phyloP scores from a whole-genome alignment of 371 early-diverging fungal species.

The Mortierella sp. region DNA sequence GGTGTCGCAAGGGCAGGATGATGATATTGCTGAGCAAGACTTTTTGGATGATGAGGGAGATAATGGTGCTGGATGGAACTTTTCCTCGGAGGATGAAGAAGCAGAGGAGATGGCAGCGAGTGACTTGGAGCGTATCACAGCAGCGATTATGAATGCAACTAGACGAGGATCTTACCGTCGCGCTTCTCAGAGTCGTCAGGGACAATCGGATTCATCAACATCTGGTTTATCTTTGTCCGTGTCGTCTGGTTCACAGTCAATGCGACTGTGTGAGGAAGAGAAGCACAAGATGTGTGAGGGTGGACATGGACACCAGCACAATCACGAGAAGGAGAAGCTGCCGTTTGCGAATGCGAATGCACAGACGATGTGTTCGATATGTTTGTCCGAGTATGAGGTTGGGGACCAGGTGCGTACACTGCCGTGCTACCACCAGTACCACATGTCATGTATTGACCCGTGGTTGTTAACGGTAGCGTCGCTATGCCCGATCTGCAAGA shows the following conservation, averaged over 20 bases:
- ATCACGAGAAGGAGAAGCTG: slow-evolving; percentile 21
- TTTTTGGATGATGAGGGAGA: background rate
- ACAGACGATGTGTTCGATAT: slow-evolving; percentile 62
- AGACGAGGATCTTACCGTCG: slow-evolving; percentile 26
- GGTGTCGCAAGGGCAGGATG: too few relatives aligned
- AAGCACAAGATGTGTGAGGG: background rate
- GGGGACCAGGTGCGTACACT: slow-evolving; percentile 77
- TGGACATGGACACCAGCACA: background rate
- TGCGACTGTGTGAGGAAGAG: background rate
- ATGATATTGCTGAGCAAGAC: background rate
- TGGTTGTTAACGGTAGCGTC: slow-evolving; percentile 64
- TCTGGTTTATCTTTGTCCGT: background rate
- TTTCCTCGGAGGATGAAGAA: background rate
- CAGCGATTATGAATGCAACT: slow-evolving; percentile 20
- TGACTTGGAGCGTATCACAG: slow-evolving; percentile 28
- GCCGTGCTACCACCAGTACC: slow-evolving; percentile 85
- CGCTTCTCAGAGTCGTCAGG: background rate
- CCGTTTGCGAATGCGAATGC: slow-evolving; percentile 52
- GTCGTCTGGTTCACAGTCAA: background rate
- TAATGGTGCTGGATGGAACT: background rate
- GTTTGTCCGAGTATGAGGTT: slow-evolving; percentile 76
- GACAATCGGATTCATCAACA: background rate
- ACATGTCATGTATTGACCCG: slow-evolving; percentile 82
- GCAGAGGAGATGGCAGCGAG: background rate
- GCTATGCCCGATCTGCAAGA: slow-evolving; percentile 52